Evolutionary conservation across 2,329 filamentous ascomycete species (phyloP).

Genomic region (Aspergillus sergii): DNA sequence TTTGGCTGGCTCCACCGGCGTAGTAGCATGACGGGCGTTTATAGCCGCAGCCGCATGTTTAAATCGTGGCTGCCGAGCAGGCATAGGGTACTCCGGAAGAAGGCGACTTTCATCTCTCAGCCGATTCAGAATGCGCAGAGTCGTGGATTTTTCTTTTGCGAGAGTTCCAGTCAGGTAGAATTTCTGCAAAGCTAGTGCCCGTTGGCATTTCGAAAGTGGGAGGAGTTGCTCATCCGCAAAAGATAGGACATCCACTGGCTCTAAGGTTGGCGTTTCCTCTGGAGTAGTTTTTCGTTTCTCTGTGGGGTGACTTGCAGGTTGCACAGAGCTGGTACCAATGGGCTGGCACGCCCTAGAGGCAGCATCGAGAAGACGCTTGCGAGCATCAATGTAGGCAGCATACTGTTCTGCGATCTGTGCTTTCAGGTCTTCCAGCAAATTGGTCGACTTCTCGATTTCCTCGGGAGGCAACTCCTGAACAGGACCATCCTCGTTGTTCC

Average conservation of each 20-base stretch:
- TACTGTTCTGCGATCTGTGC: constrained; percentile 39
- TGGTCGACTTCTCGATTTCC: constrained; percentile 34
- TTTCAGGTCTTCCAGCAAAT: constrained; percentile 35
- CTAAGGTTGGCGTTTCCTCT: constrained; percentile 23
- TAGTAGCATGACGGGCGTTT: constrained; percentile 22
- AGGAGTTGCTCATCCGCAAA: constrained; percentile 36
- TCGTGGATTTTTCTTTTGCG: constrained; percentile 41
- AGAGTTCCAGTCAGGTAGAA: constrained; percentile 41
- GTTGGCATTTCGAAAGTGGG: constrained; percentile 40
- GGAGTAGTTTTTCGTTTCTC: constrained; percentile 16
- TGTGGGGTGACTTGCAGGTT: constrained; percentile 19
- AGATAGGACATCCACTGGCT: constrained; percentile 34
- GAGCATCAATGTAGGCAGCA: constrained; percentile 37
- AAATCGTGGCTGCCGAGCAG: constrained; percentile 39
- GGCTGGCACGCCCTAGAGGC: constrained; percentile 41
- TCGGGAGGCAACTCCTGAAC: constrained; percentile 31
- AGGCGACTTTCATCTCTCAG: constrained; percentile 47
- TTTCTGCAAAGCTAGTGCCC: constrained; percentile 40
- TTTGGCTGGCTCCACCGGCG: constrained; percentile 20
- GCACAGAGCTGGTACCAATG: constrained; percentile 26
- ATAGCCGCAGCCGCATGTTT: constrained; percentile 35
- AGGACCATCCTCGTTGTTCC: constrained; percentile 31
- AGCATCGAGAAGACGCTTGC: constrained; percentile 37
- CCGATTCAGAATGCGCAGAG: constrained; percentile 40
- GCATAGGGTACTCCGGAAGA: constrained; percentile 45